Conservation (phyloP, 306 rosid species). For the Cyclanthera cordifolia region DNA sequence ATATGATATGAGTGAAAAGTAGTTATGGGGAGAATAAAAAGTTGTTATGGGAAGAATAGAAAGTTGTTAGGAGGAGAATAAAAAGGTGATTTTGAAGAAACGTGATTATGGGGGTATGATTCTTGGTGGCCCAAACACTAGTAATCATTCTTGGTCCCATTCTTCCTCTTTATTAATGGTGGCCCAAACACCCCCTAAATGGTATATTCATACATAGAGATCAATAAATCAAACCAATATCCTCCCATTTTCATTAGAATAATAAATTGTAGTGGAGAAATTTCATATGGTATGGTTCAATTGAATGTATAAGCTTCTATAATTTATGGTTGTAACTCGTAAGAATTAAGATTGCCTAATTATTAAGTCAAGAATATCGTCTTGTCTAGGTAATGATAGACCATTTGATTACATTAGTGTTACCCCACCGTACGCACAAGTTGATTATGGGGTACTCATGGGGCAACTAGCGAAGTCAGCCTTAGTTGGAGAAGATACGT, state of each 20-base stretch:
- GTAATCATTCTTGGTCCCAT: no score
- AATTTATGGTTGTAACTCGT: not conserved
- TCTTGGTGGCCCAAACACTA: no score
- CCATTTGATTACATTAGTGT: conserved; percentile 88
- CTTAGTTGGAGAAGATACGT: conserved; percentile 64
- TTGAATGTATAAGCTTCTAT: not conserved
- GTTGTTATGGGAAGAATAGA: no score
- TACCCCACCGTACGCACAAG: conserved; percentile 84
- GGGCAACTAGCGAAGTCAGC: conserved; percentile 58
- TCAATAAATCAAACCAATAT: not conserved
- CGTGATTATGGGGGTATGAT: no score
- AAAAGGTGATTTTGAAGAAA: no score
- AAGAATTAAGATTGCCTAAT: not conserved
- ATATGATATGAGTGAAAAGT: no score
- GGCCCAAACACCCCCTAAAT: no score
- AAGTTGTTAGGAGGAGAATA: no score
- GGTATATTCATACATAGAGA: not conserved
- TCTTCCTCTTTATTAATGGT: no score
- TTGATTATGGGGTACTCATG: conserved; percentile 69
- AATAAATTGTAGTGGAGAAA: not conserved
- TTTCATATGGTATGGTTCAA: not conserved
- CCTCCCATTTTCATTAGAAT: not conserved
- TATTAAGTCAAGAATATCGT: not conserved
- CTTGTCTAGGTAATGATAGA: conserved; percentile 40
- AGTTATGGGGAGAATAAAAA: no score